phyloP scores from a whole-genome alignment of 2,329 filamentous ascomycete genomes.

The Sarocladium kiliense region DNA sequence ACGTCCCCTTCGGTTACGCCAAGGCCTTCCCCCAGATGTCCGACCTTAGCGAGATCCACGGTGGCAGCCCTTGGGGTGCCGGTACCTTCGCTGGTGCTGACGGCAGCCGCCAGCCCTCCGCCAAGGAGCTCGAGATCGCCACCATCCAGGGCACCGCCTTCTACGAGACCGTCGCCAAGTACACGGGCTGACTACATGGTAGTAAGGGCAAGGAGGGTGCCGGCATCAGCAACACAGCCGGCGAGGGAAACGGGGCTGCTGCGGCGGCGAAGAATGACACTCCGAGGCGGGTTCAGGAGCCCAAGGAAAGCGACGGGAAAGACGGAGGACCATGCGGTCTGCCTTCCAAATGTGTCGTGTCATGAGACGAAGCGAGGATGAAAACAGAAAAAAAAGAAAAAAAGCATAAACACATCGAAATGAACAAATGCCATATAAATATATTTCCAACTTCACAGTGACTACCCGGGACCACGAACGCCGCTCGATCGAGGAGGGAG shows the following conservation, averaged over 20 bases:
- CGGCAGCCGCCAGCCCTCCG: constrained; percentile 75
- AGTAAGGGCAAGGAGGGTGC: constrained; percentile 25
- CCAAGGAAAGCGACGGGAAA: constrained; percentile 41
- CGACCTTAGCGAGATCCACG: constrained; percentile 74
- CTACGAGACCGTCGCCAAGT: constrained; percentile 69
- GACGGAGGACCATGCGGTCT: constrained; percentile 69
- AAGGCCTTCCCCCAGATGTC: constrained; percentile 65
- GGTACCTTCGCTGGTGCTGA: constrained; percentile 79
- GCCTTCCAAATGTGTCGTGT: constrained; percentile 67
- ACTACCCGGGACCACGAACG: no score
- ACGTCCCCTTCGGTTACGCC: constrained; percentile 91
- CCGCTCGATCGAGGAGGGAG: no score
- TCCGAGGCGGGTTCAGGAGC: constrained; percentile 18
- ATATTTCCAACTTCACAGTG: neutral
- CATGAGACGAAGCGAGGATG: constrained; percentile 32
- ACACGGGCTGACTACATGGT: constrained; percentile 74
- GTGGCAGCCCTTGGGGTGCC: constrained; percentile 87
- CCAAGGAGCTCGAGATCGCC: constrained; percentile 74
- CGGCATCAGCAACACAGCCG: constrained; percentile 18
- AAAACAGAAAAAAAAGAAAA: constrained; percentile 19
- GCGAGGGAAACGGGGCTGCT: constrained; percentile 10
- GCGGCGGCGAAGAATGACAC: constrained; percentile 14
- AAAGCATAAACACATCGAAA: constrained; percentile 6
- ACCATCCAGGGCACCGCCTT: constrained; percentile 79
- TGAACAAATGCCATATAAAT: neutral